These are phyloP conservation scores for Asterochloris erici DNA, from an alignment of 139 green algal genomes.

Conservation along the genomic window DNA sequence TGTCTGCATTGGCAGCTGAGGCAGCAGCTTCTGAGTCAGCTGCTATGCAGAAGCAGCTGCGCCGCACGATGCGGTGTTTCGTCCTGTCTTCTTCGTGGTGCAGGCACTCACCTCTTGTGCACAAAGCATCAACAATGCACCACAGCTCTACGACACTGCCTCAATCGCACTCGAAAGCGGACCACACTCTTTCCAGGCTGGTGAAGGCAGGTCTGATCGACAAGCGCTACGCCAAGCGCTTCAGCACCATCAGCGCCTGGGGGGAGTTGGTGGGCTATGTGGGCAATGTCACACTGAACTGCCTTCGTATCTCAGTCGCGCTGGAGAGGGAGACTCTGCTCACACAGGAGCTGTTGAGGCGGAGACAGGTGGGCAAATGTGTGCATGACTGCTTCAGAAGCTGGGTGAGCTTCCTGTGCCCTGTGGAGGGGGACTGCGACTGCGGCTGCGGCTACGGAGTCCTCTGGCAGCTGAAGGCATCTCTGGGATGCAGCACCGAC, in stretches of 20 bases:
- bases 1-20: no score
- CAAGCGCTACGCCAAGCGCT: conserved; percentile 40
- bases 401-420: no score
- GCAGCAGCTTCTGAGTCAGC: no score
- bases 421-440: no score
- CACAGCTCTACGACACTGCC: not conserved
- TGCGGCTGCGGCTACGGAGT: no score
- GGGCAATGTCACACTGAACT: conserved; percentile 58
- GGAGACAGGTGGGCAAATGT: conserved; percentile 25
- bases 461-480: no score
- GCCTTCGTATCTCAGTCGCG: conserved; percentile 32
- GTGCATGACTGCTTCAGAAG: not conserved
- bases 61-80: no score
- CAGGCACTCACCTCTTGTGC: no score
- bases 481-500: no score
- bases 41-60: no score
- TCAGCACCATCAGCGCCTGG: conserved; percentile 53
- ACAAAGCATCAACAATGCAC: no score
- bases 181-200: conserved; percentile 42
- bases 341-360: conserved; percentile 30
- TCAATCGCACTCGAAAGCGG: not conserved
- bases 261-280: conserved; percentile 74
- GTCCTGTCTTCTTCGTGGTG: no score
- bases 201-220: conserved; percentile 73
- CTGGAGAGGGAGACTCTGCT: conserved; percentile 52